Percentiles rank a stretch among this genome's conserved stretches.
phyloP scores from a whole-genome alignment of 441 rosid genomes.

The Macaranga tanarius region DNA sequence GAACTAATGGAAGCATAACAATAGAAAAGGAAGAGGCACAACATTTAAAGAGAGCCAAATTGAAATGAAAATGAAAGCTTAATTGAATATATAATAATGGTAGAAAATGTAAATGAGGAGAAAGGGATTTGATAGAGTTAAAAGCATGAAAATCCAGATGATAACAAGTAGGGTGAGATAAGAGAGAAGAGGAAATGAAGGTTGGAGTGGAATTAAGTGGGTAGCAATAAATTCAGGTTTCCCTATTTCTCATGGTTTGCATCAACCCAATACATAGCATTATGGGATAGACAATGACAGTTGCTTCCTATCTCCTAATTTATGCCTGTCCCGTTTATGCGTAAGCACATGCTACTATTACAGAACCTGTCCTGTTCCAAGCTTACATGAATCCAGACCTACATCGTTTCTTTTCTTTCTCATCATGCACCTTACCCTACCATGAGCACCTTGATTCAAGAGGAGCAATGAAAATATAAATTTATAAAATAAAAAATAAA shows the following conservation, averaged over 20 bases:
- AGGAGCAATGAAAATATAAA: too few relatives aligned
- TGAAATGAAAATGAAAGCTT: not conserved
- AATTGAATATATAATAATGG: not conserved
- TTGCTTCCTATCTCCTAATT: conserved; percentile 36
- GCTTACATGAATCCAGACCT: conserved; percentile 33
- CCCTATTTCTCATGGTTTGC: conserved; percentile 4
- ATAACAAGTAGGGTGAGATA: conserved; percentile 4
- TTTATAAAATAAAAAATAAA: not conserved
- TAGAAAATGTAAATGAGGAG: not conserved
- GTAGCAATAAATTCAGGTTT: conserved; percentile 44
- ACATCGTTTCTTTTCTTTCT: conserved; percentile 16
- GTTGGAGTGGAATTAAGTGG: not conserved
- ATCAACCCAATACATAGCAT: conserved; percentile 25
- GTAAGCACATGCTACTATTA: conserved; percentile 42
- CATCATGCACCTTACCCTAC: conserved; percentile 35
- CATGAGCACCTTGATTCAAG: conserved; percentile 4
- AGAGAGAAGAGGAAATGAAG: not conserved
- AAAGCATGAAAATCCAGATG: conserved; percentile 22
- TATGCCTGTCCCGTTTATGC: conserved; percentile 31
- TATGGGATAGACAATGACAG: conserved; percentile 46
- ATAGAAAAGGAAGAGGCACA: not conserved
- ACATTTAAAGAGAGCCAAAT: too few relatives aligned
- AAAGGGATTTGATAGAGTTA: conserved; percentile 7
- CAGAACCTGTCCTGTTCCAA: conserved; percentile 48
- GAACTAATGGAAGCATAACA: not conserved